These are phyloP conservation scores for Tricholoma flavovirens DNA, from an alignment of 768 basidiomycete species.

Conservation along the genomic window DNA sequence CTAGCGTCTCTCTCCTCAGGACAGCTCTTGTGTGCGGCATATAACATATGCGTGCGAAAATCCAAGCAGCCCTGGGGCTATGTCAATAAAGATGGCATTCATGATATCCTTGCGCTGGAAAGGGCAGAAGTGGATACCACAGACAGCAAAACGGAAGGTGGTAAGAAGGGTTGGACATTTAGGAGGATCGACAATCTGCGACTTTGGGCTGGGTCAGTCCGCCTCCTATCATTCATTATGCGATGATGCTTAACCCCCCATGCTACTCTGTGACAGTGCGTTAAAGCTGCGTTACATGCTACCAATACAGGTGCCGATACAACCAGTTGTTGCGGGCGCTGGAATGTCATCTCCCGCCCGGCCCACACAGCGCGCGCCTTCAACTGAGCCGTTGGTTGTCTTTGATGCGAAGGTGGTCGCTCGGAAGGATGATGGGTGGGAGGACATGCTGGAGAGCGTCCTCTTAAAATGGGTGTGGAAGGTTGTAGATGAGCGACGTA, in stretches of 20 bases:
- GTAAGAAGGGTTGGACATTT: conserved; percentile 74
- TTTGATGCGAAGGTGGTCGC: conserved; percentile 78
- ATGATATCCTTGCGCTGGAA: conserved; percentile 72
- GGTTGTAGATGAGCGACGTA: conserved; percentile 60
- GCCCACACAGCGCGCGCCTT: conserved; percentile 30
- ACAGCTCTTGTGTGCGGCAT: conserved; percentile 72
- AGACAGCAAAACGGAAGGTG: conserved; percentile 28
- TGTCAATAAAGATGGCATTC: conserved; percentile 69
- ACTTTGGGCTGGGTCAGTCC: conserved; percentile 73
- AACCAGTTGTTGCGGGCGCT: conserved; percentile 20
- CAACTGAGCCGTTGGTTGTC: conserved; percentile 41
- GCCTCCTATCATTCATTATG: not conserved
- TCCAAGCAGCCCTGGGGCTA: conserved; percentile 88
- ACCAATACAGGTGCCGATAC: conserved; percentile 53
- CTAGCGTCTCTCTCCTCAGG: conserved; percentile 64
- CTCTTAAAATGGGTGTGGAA: conserved; percentile 62
- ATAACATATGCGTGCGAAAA: conserved; percentile 74
- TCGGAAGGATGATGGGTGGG: conserved; percentile 73
- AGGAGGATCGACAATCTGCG: conserved; percentile 81
- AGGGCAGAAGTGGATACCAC: conserved; percentile 31
- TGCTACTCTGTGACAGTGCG: conserved; percentile 41
- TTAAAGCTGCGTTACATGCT: conserved; percentile 79
- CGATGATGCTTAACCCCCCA: not conserved
- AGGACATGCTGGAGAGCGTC: conserved; percentile 64
- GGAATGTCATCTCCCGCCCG: conserved; percentile 27